A percentile compares a stretch with the other conserved stretches of the same genome.
Conservation (phyloP, 2,329 filamentous ascomycete genomes). For the Monosporascus sp. region DNA sequence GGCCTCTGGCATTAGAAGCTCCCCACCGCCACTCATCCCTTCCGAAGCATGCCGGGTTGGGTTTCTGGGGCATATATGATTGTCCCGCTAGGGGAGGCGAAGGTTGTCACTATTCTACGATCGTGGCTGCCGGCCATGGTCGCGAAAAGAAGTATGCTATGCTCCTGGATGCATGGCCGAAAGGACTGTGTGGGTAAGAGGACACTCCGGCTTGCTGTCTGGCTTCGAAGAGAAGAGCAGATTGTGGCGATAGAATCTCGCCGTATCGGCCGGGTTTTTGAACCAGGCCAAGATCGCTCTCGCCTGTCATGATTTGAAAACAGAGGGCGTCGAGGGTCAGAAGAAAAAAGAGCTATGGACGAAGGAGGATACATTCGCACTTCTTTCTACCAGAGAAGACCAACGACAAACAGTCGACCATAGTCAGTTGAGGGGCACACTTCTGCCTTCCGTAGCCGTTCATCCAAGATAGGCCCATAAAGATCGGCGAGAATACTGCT, state of each 20-base stretch:
- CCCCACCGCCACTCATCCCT: slow-evolving; percentile 1
- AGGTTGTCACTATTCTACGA: neutral
- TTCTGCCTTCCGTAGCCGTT: slow-evolving; percentile 41
- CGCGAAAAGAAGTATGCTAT: neutral
- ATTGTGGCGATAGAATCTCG: slow-evolving; percentile 15
- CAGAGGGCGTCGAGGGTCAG: slow-evolving; percentile 17
- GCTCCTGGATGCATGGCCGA: slow-evolving; percentile 5
- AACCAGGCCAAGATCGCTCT: slow-evolving; percentile 18
- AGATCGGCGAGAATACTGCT: slow-evolving; percentile 33
- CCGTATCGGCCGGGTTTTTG: slow-evolving; percentile 20
- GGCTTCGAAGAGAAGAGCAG: slow-evolving; percentile 13
- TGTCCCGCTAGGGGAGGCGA: neutral
- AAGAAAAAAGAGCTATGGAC: slow-evolving; percentile 12
- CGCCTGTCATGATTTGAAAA: slow-evolving; percentile 15
- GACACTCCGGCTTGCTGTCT: slow-evolving; percentile 16
- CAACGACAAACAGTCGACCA: slow-evolving; percentile 25
- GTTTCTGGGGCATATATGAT: neutral
- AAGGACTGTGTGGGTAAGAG: slow-evolving; percentile 17
- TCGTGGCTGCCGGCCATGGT: neutral
- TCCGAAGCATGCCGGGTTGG: neutral
- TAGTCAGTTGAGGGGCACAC: slow-evolving; percentile 28
- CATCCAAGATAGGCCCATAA: slow-evolving; percentile 40
- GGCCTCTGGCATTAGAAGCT: slow-evolving; percentile 9
- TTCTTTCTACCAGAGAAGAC: slow-evolving; percentile 19
- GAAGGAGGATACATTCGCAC: slow-evolving; percentile 16